These are phyloP conservation scores for Didymella exigua DNA, from an alignment of 2,329 filamentous ascomycete species.

Conservation along the genomic window DNA sequence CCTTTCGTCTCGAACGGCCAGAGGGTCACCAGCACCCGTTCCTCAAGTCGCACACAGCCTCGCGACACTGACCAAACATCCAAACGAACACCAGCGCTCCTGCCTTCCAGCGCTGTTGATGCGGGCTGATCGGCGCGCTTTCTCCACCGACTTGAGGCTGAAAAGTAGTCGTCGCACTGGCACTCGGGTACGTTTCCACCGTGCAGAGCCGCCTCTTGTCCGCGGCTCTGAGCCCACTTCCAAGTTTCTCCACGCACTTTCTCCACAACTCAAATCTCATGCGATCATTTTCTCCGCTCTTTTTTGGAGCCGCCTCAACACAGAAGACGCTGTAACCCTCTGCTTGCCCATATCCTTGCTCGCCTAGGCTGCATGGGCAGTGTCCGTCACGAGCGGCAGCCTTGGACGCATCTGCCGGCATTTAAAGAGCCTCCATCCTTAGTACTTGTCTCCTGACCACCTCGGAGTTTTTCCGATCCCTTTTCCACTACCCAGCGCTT, in stretches of 20 bases:
- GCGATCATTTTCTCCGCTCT: conserved; percentile 17
- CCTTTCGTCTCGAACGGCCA: conserved; percentile 9
- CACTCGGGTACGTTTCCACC: conserved; percentile 44
- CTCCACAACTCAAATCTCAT: conserved; percentile 19
- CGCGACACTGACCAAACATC: conserved; percentile 2
- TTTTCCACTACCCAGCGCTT: conserved; percentile 9
- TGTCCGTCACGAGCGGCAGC: conserved; percentile 19
- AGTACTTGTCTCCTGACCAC: conserved; percentile 12
- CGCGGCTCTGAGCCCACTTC: conserved; percentile 21
- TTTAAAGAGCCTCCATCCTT: conserved; percentile 14
- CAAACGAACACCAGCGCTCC: conserved; percentile 5
- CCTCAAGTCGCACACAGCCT: conserved; percentile 10
- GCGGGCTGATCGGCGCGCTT: conserved; percentile 39
- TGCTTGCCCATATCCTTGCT: conserved; percentile 21
- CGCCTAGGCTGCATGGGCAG: conserved; percentile 21
- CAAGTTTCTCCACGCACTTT: conserved; percentile 23
- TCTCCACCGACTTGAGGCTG: conserved; percentile 47
- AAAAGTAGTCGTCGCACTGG: conserved; percentile 45
- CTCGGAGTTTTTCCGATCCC: conserved; percentile 14
- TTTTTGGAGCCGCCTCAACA: conserved; percentile 13
- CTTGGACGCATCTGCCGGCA: conserved; percentile 22
- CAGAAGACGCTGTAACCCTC: conserved; percentile 18
- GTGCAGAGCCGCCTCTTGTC: conserved; percentile 43
- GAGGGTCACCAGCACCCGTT: conserved; percentile 5
- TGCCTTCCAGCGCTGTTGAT: conserved; percentile 12